phyloP scores from a whole-genome alignment of 371 early-diverging fungal species.

The Batkoa obscura region DNA sequence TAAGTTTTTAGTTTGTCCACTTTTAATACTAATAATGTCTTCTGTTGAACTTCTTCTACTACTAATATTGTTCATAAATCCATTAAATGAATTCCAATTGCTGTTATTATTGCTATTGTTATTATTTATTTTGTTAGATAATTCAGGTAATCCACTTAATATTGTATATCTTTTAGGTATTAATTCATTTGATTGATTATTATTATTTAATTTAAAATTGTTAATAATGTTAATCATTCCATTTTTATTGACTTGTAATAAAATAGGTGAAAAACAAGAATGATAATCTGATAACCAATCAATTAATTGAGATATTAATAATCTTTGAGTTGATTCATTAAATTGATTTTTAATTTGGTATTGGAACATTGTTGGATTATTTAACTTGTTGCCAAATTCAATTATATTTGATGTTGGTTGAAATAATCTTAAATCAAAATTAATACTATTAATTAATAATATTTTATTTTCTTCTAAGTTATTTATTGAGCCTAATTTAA shows the following conservation, averaged over 20 bases:
- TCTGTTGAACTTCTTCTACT: no score
- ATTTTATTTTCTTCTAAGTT: background rate
- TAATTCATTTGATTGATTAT: background rate
- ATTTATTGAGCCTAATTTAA: background rate
- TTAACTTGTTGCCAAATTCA: background rate
- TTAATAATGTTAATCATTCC: conserved; percentile 3
- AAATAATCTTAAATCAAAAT: background rate
- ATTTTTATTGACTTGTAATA: conserved; percentile 14
- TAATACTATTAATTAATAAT: background rate
- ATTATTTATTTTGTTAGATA: no score
- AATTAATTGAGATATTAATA: conserved; percentile 13
- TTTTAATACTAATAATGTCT: no score
- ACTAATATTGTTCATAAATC: no score
- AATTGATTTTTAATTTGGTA: background rate
- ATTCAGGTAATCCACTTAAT: no score
- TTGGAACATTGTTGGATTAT: background rate
- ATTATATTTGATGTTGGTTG: background rate
- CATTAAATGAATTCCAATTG: no score
- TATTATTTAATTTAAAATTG: background rate
- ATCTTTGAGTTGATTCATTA: background rate
- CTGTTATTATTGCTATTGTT: no score
- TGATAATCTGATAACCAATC: conserved; percentile 19
- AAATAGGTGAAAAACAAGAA: conserved; percentile 14
- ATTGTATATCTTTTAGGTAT: conserved; percentile 19
- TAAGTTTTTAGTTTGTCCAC: no score